Base-by-base conservation (phyloP, 164 flowering plant species). In the Tetracentron sinense region DNA sequence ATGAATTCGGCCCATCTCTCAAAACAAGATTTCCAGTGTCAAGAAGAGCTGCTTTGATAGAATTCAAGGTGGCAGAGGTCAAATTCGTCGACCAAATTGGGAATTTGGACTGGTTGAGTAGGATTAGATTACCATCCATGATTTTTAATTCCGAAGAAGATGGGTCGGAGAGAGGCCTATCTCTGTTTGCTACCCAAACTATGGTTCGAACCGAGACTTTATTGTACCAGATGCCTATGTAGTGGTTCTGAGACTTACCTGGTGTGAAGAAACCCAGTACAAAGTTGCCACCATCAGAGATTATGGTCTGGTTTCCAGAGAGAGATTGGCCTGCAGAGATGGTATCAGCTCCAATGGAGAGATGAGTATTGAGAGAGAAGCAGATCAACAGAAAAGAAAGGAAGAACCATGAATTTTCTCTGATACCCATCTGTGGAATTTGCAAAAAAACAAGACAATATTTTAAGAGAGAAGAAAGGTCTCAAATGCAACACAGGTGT, bases 131-230 rank as follows among this genome's bases (percentile, higher is more conserved):
- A 1, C 87, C 85, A 61, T 73, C 65, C 20, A 72, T 62, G 50
- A 87, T 69, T 35, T 38, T 76, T 1, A 84, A 69, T 17, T 64
- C 65, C 1, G 84, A 62, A 17, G 77, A 70, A 50, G 27, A 33
- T 7, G 14, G 69, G 69, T 84, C 83, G 20, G 76, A 62, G 22
- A 83, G 26, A 6, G 86, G 83, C 4, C 4, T 70, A 4, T 81
- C 81, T 60, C 89, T 81, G 57, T 87, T 87, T 44, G 88, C 89
- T 11, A 85, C 89, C 88, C 92, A 85, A 58, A 79, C 85, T 16
- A 63, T 15, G 6, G 85, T 81, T 30, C 8, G 70, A 7, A 1
- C 7, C 7, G 76, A 58, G 0, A 83, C 46, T n/a, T 67, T 59
- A 0, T 63, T 67, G 66, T 79, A 82, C 92, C 88, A 85, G 4